Conservation (phyloP, 305 asterid genomes). For the Rubia tinctorum region DNA sequence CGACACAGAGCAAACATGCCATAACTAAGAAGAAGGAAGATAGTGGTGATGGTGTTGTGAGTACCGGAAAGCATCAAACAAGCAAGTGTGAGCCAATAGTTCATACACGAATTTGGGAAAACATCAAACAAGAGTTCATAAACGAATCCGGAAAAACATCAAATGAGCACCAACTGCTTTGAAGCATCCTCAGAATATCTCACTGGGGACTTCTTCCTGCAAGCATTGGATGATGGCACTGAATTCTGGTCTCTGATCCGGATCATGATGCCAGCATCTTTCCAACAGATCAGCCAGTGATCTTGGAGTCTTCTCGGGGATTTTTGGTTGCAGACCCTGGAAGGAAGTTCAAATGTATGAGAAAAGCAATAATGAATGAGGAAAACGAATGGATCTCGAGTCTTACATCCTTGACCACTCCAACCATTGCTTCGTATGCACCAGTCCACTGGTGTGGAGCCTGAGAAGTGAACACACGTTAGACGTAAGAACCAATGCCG, state of each 20-base stretch:
- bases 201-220: constrained; percentile 50
- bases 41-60: too few species aligned
- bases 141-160: too few species aligned
- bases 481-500: not conserved
- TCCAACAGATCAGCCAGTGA: constrained; percentile 79
- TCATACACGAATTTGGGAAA: too few species aligned
- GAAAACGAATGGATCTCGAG: not conserved
- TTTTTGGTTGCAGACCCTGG: constrained; percentile 82
- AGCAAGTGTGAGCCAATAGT: too few species aligned
- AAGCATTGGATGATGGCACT: constrained; percentile 61
- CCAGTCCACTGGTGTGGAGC: constrained; percentile 77
- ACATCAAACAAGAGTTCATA: too few species aligned
- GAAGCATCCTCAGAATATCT: constrained; percentile 30
- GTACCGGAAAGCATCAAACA: too few species aligned
- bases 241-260: constrained; percentile 75
- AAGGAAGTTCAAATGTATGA: not conserved
- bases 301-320: constrained; percentile 69
- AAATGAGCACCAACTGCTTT: too few species aligned
- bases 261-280: constrained; percentile 91
- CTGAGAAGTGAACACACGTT: constrained; percentile 33
- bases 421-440: constrained; percentile 85
- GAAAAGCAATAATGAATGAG: too few species aligned
- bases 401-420: constrained; percentile 88
- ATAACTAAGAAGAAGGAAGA: too few species aligned
- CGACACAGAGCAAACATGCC: too few species aligned